Evolutionary conservation across 257 asterid species (phyloP), one percentile per base, ranked within the genome.

Genomic region (Lithospermum erythrorhizon): DNA sequence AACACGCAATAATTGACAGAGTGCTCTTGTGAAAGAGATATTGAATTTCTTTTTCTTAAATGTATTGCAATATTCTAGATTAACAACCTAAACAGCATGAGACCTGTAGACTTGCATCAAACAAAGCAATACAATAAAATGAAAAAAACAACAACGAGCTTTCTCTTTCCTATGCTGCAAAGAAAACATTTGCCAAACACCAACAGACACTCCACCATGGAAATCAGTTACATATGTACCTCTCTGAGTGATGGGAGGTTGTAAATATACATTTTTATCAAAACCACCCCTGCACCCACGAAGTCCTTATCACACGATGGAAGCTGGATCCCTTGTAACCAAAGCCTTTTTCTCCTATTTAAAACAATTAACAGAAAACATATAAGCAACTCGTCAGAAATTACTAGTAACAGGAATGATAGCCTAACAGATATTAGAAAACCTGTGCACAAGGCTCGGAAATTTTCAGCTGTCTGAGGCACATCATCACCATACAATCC

Each of bases 231-330:
- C 47, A 35, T 11, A 27, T 27, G 7, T 27, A 6, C 32, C 32
- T 27, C 32, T 27, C 32, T 27, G 6, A 2, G 32, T 3, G 32
- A 2, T 0, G 45, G 45, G 45, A 10, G 45, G 45, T 35, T 1
- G 6, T 24, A 41, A 20, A 68, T 95, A 55, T 80, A 93, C 98
- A 73, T 93, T 93, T 72, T 93, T 93, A 68, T 89, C 98, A 49
- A 93, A 93, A 70, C 89, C 98, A 68, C 98, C 98, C 61, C 98
- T 93, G 97, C 80, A 93, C 84, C 84, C 98, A 93, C 89, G 81
- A 93, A 93, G 37, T 89, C 90, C 82, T 80, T 68, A 93, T 93
- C 55, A 86, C 95, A 70, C 98, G 97, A 76, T 93, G 98, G 82
- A 93, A 93, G 1, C 83, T 58, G 0, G 97, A 93, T 49, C 86